Evolutionary conservation across 2,329 filamentous ascomycete genomes (phyloP).

Genomic region (Epichloe gansuensis): DNA sequence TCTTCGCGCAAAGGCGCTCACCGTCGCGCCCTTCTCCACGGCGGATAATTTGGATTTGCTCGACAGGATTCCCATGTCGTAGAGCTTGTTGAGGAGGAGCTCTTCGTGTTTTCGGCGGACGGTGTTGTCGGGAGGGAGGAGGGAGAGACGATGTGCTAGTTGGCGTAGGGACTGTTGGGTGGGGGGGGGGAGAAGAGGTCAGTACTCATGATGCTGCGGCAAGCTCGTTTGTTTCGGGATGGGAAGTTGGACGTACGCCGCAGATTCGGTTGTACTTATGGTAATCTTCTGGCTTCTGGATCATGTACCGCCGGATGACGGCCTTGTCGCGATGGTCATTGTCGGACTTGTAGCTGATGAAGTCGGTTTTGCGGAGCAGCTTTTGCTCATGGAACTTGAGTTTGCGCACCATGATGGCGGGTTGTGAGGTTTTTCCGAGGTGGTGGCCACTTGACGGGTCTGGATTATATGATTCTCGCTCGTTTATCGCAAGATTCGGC

Average conservation of each 20-base stretch:
- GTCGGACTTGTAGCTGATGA: constrained; percentile 87
- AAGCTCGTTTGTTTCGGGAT: not conserved
- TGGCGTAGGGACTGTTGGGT: constrained; percentile 59
- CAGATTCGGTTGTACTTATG: constrained; percentile 52
- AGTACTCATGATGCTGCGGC: not conserved
- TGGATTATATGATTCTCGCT: too few relatives aligned
- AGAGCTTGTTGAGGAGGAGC: constrained; percentile 79
- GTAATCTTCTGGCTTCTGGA: constrained; percentile 83
- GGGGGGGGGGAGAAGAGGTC: constrained; percentile 12
- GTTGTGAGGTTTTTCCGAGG: not conserved
- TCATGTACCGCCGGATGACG: constrained; percentile 75
- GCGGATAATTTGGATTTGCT: constrained; percentile 65
- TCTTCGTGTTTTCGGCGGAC: constrained; percentile 75
- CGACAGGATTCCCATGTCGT: constrained; percentile 78
- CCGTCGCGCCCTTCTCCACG: constrained; percentile 80
- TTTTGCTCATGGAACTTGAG: constrained; percentile 96
- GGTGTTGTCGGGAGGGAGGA: constrained; percentile 67
- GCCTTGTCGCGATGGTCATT: constrained; percentile 69
- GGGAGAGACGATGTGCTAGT: constrained; percentile 75
- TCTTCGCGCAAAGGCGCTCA: constrained; percentile 75
- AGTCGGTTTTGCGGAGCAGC: constrained; percentile 85
- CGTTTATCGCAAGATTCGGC: too few relatives aligned
- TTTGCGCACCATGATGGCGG: constrained; percentile 66
- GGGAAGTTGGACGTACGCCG: constrained; percentile 37
- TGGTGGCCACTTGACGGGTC: not conserved